phyloP scores from a whole-genome alignment of 345 rosid genomes.

The Syzygium oleosum region DNA sequence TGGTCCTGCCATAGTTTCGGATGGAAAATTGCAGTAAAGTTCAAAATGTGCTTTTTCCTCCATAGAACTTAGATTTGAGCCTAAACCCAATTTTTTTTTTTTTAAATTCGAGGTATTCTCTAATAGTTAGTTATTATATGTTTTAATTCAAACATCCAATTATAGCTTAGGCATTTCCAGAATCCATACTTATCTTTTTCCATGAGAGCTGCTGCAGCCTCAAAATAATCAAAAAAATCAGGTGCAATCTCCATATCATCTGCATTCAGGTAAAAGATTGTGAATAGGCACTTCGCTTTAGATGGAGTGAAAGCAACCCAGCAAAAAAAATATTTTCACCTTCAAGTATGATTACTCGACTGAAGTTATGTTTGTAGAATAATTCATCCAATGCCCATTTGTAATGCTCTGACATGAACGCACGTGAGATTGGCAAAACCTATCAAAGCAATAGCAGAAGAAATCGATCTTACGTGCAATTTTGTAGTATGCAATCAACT shows the following conservation, averaged over 20 bases:
- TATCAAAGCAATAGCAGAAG: neutral
- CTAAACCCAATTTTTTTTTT: neutral
- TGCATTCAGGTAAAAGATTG: constrained; percentile 14
- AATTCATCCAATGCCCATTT: constrained; percentile 94
- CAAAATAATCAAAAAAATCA: constrained; percentile 94
- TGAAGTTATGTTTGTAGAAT: constrained; percentile 79
- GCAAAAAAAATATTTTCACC: constrained; percentile 31
- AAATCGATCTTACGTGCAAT: constrained; percentile 65
- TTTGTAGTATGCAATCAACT: constrained; percentile 87
- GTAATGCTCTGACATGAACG: constrained; percentile 67
- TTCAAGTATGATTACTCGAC: constrained; percentile 86
- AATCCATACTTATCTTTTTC: constrained; percentile 80
- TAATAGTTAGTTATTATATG: neutral
- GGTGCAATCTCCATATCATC: constrained; percentile 99
- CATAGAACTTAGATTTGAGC: neutral
- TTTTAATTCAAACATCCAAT: neutral
- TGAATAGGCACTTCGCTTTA: neutral
- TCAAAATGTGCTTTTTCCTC: neutral
- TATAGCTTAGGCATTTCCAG: neutral
- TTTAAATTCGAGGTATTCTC: neutral
- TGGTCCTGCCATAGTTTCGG: constrained; percentile 50
- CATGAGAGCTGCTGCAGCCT: constrained; percentile 83
- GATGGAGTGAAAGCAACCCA: neutral
- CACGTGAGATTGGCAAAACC: neutral
- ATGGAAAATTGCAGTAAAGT: neutral